Conservation (phyloP, 2,329 filamentous ascomycete genomes). For the Curvularia hawaiiensis region DNA sequence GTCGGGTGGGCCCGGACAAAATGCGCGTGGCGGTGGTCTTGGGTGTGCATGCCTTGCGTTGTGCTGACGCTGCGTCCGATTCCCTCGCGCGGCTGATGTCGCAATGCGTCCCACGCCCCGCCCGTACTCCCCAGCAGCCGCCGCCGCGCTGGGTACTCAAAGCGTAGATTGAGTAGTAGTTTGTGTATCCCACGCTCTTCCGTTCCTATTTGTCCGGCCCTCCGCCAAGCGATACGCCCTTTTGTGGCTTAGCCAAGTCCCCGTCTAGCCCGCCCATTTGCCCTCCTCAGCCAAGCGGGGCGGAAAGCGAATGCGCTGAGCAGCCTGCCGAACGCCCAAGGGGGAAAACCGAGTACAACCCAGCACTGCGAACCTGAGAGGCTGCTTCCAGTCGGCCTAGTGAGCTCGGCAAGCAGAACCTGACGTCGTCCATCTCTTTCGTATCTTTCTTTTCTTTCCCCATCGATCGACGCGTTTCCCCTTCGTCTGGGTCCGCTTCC, state of each 20-base stretch:
- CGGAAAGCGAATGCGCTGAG: slow-evolving; percentile 1
- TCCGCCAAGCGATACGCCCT: neutral
- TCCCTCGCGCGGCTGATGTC: neutral
- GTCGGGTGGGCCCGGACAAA: neutral
- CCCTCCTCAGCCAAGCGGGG: slow-evolving; percentile 3
- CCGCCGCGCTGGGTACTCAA: no score
- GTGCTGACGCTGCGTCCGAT: neutral
- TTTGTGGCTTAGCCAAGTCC: slow-evolving; percentile 2
- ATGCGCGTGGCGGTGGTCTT: neutral
- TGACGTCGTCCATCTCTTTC: neutral
- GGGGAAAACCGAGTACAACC: neutral
- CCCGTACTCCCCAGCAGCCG: neutral
- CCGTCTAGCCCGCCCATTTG: neutral
- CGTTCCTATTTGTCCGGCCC: slow-evolving; percentile 9
- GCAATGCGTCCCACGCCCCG: neutral
- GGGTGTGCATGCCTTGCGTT: neutral
- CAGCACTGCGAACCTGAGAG: neutral
- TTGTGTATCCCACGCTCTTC: neutral
- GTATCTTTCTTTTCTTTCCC: neutral
- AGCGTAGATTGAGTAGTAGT: neutral
- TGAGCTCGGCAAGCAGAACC: neutral
- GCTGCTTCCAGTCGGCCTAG: neutral
- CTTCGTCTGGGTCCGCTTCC: neutral
- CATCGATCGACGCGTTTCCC: neutral
- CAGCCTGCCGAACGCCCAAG: neutral